Evolutionary conservation across 805 yeast species (phyloP), one percentile per base, ranked within the genome.

Genomic region (Schwanniomyces polymorphus): DNA sequence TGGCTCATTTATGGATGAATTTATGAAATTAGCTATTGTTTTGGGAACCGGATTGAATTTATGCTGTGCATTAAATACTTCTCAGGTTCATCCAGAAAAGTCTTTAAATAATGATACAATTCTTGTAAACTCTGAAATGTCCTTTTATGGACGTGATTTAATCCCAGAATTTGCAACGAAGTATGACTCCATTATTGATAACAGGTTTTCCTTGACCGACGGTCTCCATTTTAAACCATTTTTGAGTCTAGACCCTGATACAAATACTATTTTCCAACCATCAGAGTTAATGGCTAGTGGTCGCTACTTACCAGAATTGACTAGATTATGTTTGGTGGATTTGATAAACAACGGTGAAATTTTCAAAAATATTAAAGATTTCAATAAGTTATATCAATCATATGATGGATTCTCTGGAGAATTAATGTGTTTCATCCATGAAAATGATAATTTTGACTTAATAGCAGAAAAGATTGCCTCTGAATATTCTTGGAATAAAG

Each of bases 11-110:
- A 49, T 67, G 47, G 72, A 69, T 47, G 53, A 59, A 16, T 52
- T 56, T 49, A 64, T 70, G 54, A 57, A 65, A 46, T 54, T 84
- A 39, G 86, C 87, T 0, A 53, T 85, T 53, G 86, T 85, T 3
- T 61, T 85, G 43, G 91, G 91, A 0, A 85, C 91, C 2, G 91
- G 91, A 1, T 62, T 81, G 44, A 85, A 85, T 54, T 61, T 80
- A 29, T 80, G 82, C 64, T 68, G 80, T 65, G 55, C 68, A 25
- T 60, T 66, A 27, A 54, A 53, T 7, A 51, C 60, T 8, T 42
- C 50, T 1, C 34, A 54, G 7, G 49, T 64, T 31, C 61, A 57
- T n/a, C 42, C 27, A n/a, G 48, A 45, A 8, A 59, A 59, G 40
- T 46, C 53, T 26, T 42, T 61, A 23, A 57, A 56, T 16, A 14